Percentiles rank a stretch among this genome's conserved stretches.
phyloP scores from a whole-genome alignment of 169 alveolate species.

The Cryptosporidium bovis region DNA sequence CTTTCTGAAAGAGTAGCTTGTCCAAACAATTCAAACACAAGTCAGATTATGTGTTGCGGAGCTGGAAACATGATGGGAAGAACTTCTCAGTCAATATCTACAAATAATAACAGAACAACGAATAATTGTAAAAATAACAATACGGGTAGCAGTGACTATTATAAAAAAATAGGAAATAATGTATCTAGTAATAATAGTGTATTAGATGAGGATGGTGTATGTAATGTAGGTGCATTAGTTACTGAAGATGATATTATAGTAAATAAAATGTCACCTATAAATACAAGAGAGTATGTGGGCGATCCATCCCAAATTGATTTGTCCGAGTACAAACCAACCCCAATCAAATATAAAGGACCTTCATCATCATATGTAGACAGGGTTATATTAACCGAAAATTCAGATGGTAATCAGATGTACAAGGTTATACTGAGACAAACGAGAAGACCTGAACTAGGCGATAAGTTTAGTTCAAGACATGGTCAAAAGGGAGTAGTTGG shows the following conservation, averaged over 20 bases:
- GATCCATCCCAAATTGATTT: constrained; percentile 77
- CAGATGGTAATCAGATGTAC: constrained; percentile 90
- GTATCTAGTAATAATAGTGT: neutral
- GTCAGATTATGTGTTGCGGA: neutral
- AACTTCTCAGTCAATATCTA: neutral
- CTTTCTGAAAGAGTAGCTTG: constrained; percentile 80
- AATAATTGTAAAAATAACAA: constrained; percentile 83
- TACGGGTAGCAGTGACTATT: neutral
- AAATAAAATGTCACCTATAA: constrained; percentile 87
- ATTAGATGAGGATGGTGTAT: constrained; percentile 94
- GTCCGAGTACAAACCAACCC: constrained; percentile 75
- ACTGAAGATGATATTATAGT: constrained; percentile 91
- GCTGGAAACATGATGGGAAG: neutral
- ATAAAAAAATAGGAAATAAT: neutral
- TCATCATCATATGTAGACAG: constrained; percentile 94
- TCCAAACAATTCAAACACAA: neutral
- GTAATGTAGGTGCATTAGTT: constrained; percentile 90
- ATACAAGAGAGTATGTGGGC: constrained; percentile 79
- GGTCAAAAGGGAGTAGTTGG: constrained; percentile 99
- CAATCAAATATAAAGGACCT: constrained; percentile 85
- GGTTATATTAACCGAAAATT: constrained; percentile 92
- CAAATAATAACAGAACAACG: constrained; percentile 14
- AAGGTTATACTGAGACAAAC: constrained; percentile 94
- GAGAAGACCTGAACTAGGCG: constrained; percentile 98
- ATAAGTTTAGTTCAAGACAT: constrained; percentile 98